These are phyloP conservation scores for Hibiscus tridactylites DNA, from an alignment of 345 rosid genomes.

Conservation along the genomic window DNA sequence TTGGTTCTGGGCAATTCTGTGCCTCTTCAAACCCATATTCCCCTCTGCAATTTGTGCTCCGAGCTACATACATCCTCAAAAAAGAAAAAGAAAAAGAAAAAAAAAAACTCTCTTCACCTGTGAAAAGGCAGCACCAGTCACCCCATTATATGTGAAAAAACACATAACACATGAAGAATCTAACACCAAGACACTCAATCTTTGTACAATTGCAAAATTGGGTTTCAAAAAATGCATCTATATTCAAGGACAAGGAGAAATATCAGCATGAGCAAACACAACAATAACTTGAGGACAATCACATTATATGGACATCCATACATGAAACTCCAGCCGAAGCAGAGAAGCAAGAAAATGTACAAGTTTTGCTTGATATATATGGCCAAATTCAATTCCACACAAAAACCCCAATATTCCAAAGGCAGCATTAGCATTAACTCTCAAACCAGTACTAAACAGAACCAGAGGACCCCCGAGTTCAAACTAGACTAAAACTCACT, in stretches of 20 bases:
- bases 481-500: not conserved
- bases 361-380: not conserved
- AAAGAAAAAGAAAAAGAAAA: not conserved
- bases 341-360: not conserved
- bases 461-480: not conserved
- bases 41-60: conserved; percentile 2
- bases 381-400: not conserved
- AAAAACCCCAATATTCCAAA: not conserved
- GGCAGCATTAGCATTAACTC: not conserved
- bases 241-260: no score
- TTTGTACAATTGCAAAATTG: not conserved
- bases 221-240: not conserved
- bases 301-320: no score
- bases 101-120: conserved; percentile 18
- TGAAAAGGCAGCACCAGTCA: not conserved
- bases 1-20: conserved; percentile 17
- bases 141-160: not conserved
- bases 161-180: not conserved
- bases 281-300: no score
- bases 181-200: not conserved
- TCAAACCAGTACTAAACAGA: no score
- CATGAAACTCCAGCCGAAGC: no score
- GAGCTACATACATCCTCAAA: not conserved
- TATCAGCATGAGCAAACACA: no score
- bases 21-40: conserved; percentile 16